Conservation (phyloP, 768 basidiomycete genomes). For the Mycena venus region DNA sequence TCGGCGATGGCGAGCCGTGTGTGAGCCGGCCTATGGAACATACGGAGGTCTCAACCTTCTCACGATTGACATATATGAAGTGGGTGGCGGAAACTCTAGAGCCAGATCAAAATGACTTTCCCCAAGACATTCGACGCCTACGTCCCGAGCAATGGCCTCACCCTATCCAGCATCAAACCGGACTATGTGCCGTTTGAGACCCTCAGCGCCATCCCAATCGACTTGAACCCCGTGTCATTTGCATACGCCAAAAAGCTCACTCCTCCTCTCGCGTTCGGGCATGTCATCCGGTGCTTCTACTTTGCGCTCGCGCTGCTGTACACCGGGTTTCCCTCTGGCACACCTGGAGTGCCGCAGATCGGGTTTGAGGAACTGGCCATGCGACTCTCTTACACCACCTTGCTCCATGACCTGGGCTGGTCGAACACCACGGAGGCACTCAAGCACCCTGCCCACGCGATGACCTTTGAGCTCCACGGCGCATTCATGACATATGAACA, state of each 20-base stretch:
- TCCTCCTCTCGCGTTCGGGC: not conserved
- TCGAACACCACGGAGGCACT: not conserved
- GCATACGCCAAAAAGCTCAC: conserved; percentile 9
- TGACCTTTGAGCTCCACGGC: conserved; percentile 5
- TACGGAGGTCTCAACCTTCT: not conserved
- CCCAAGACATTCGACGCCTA: conserved; percentile 2
- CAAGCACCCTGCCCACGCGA: conserved; percentile 11
- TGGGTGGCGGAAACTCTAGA: not conserved
- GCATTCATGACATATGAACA: conserved; percentile 11
- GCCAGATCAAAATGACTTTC: conserved; percentile 8
- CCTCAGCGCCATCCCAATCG: not conserved
- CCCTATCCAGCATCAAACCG: not conserved
- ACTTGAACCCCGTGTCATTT: not conserved
- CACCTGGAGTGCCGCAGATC: conserved; percentile 13
- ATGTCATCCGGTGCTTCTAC: conserved; percentile 11
- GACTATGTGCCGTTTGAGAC: conserved; percentile 4
- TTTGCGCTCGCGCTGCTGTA: conserved; percentile 6
- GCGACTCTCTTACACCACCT: conserved; percentile 3
- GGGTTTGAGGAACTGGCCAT: conserved; percentile 3
- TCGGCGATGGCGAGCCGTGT: too few relatives aligned
- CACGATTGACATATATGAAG: not conserved
- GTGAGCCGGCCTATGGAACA: too few relatives aligned
- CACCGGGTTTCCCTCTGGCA: conserved; percentile 10
- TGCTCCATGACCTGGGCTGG: conserved; percentile 6
- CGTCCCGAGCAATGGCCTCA: conserved; percentile 4